Base-by-base conservation (phyloP, 345 rosid species). In the Acer yangbiense region DNA sequence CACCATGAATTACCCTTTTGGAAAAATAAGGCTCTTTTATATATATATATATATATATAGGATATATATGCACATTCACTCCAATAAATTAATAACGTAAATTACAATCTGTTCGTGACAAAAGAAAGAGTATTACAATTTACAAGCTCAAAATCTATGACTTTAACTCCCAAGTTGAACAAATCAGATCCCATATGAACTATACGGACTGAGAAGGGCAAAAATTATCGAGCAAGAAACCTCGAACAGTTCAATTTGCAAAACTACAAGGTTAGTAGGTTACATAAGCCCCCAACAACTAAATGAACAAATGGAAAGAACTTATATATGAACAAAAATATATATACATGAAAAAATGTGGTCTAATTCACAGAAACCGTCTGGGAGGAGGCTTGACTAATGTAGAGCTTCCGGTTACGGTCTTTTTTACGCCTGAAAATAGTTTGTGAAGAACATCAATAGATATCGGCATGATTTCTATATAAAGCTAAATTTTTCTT, bases 391-490 rank as follows among this genome's bases (percentile, higher is more conserved):
- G 79, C 82, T 86, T 92, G 65, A 70, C 50, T 9, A 78, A 16
- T 75, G 81, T 74, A 18, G 89, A 73, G 78, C 75, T 62, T 44
- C 72, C 55, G 1, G 16, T 79, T 27, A 72, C 48, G 14, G 90
- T 72, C 80, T 73, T 87, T 83, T 76, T 87, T 50, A 72, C 48
- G 76, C 86, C 94, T 94, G 86, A 55, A 77, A 82, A 63, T 20
- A 39, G 35, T 63, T 41, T 48, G 21, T 64, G 25, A 23, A 67
- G 35, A 76, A 69, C 68, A 43, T 82, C 58, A 52, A 43, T 32
- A 52, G 18, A 5, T 61, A 20, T 16, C 32, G 2, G 29, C 27
- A 25, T 60, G 11, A 4, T 66, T 20, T 3, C 3, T 16, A 41
- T 65, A 43, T 44, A 20, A 57, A 63, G 32, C 7, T 2, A 18